Evolutionary conservation across 208 protist genomes (phyloP).

Genomic region (Histomonas meleagridis): DNA sequence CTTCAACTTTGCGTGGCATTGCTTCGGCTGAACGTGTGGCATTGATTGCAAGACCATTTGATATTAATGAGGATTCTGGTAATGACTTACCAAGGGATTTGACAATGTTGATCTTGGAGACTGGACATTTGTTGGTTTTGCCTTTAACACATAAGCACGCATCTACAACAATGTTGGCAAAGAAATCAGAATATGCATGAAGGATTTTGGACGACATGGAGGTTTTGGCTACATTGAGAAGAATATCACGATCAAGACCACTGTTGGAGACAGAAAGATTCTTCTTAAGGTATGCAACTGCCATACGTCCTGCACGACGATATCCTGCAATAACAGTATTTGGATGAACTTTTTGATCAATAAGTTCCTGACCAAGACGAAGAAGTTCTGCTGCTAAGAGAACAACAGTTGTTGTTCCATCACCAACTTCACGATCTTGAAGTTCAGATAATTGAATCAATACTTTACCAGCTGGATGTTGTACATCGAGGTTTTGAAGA

Average conservation of each 20-base stretch:
- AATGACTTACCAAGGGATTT: conserved; percentile 29
- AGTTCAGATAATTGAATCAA: conserved; percentile 92
- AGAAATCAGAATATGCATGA: conserved; percentile 70
- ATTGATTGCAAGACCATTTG: background rate
- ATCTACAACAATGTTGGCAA: conserved; percentile 82
- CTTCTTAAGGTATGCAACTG: background rate
- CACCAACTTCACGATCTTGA: conserved; percentile 95
- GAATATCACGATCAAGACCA: conserved; percentile 70
- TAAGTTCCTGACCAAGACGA: background rate
- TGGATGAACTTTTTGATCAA: conserved; percentile 29
- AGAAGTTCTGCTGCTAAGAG: conserved; percentile 95
- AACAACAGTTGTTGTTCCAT: conserved; percentile 96
- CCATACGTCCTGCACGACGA: background rate
- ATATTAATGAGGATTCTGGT: background rate
- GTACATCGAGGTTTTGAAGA: conserved; percentile 61
- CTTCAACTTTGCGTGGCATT: conserved; percentile 77
- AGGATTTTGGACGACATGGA: conserved; percentile 98
- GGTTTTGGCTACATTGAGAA: conserved; percentile 91
- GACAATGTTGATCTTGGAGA: background rate
- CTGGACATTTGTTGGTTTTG: conserved; percentile 47
- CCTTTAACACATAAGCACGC: conserved; percentile 62
- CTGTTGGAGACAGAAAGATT: conserved; percentile 35
- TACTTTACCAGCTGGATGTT: conserved; percentile 69
- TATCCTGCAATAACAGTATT: conserved; percentile 34
- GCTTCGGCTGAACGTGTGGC: conserved; percentile 39